Base-by-base conservation (phyloP, 257 asterid species). In the Paulownia fortunei region DNA sequence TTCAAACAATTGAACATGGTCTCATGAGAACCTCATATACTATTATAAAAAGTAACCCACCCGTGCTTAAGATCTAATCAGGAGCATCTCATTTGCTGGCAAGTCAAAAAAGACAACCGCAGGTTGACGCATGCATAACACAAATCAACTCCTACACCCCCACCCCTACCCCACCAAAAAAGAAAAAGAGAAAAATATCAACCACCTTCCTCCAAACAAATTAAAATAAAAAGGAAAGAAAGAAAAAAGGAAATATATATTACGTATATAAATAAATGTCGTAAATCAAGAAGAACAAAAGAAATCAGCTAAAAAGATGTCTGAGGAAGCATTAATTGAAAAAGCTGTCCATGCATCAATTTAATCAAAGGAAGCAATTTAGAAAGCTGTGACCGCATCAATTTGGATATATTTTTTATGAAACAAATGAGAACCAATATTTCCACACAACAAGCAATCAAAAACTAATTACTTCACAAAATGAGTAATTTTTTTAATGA, bases 41-140 rank as follows among this genome's bases (percentile, higher is more conserved):
- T 49, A 81, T 27, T 70, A 67, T 7, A 27, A 47, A n/a, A 67
- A 73, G 19, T 10, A 60, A 72, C 4, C 51, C 76, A 27, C 56
- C 41, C 42, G 42, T 83, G 72, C 23, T 46, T 70, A 24, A 34
- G 39, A 76, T 49, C 65, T 39, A 37, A 44, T n/a, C 21, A 61
- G 58, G 67, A 61, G 78, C 73, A 67, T 77, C 76, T 72, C 10
- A n/a, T 76, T 73, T 84, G 81, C 79, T 68, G 78, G 85, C 79
- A 75, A 81, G 77, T 54, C 55, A 81, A 74, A 73, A 66, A 74
- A 39, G 82, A 69, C 79, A 74, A 77, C 26, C 61, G 47, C 55
- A 62, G 58, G 77, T 80, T 81, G 76, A 77, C 21, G 62, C 70
- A 49, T 73, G 62, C 47, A 76, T 76, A 30, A 61, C 70, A 77